Evolutionary conservation across 495 filamentous ascomycete species (phyloP), one percentile per base, ranked within the genome.

Genomic region (Penicillium daleae): DNA sequence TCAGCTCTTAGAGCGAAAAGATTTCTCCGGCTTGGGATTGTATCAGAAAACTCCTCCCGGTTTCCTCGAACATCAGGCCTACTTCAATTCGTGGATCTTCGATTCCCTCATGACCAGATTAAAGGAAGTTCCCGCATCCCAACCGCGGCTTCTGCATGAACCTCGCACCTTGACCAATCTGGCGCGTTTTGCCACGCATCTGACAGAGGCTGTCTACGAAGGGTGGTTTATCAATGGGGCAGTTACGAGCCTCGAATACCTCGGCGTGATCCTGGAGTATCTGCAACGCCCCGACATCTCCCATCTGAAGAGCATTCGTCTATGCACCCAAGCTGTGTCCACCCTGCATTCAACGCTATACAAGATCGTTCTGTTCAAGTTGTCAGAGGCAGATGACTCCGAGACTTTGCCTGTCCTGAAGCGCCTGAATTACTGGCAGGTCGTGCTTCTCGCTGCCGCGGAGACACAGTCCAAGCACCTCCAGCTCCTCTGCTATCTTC

Each of bases 381-480:
- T 99, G 17, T 96, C 92, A 3, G 92, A 97, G 66, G 83, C 91
- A 56, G 89, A 93, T 56, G 87, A 90, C 33, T 62, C 76, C 9
- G 85, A 90, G 33, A 83, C 89, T 4, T 72, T 90, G 4, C 72
- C 78, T 7, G 91, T 92, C 56, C 81, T 99, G 73, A 82, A 91
- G 42, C 94, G 92, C 66, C 83, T 99, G 65, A 85, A 89, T 3
- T 98, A 98, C 72, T 99, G 95, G 95, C 95, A 98, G 71, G 91
- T 90, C 13, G 90, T 96, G 26, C 83, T 97, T 35, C 79, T 97
- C n/a, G 86, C 86, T 32, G 84, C 89, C 29, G 83, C 92, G 8
- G 88, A 91, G 24, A 78, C 82, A 2, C 92, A 96, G 55, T 85
- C 88, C 22, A 86, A 90, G 13, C 89, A 90, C 68, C 83, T 97